Evolutionary conservation across 495 filamentous ascomycete genomes (phyloP), one percentile per base, ranked within the genome.

Genomic region (Hyaloscypha bicolor): DNA sequence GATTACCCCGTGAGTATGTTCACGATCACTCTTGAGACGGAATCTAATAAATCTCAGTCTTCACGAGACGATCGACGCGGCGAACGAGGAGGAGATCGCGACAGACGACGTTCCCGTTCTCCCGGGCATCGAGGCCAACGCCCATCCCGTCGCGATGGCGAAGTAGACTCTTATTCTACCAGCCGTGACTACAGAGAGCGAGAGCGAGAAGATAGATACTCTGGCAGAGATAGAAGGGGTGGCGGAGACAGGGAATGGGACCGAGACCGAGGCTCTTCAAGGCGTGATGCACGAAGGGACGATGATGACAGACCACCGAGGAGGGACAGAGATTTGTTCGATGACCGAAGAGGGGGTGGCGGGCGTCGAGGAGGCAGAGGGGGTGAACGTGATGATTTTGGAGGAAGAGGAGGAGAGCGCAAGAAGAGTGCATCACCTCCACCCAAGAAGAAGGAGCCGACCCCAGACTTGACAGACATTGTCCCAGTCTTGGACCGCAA

Each of bases 361-460:
- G 79, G 84, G 25, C 79, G 83, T 69, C 83, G 87, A 63, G 81
- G 81, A 11, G 75, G 71, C 55, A 66, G 77, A 65, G 68, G 75
- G 39, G 79, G 79, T 33, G 79, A 81, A 14, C 79, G 79, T 64
- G 80, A 85, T 60, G 83, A 80, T 56, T 79, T 80, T 69, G 77
- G 76, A 25, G 79, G 79, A 60, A 79, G 78, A 64, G 76, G 88
- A 57, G 83, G 86, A 71, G 89, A 93, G 51, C 85, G 88, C 67
- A 89, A 88, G 74, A 91, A 90, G 71, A 96, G 92, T 69, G 86
- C 88, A 16, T 87, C 88, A 52, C 93, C 95, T 55, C 89, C 89
- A 11, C 86, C 90, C 4, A 95, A 94, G 80, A 95, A 95, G 84
- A 89, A 89, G 74, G 95, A 98, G 77, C 91, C 94, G 29, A 98